These are phyloP conservation scores for Polysphondylium violaceum DNA, from an alignment of 78 protist genomes.

Conservation along the genomic window DNA sequence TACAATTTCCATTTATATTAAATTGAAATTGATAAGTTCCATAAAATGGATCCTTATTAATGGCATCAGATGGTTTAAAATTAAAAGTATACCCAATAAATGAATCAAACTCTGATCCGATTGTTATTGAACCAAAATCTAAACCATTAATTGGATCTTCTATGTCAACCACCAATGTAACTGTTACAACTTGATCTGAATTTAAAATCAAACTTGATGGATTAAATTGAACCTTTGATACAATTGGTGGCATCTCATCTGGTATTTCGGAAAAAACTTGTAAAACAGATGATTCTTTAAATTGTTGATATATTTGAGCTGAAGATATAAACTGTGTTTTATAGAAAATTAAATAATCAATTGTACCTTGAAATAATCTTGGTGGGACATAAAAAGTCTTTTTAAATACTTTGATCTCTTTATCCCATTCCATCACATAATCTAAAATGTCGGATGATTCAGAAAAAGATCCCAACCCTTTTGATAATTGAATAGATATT, in stretches of 20 bases:
- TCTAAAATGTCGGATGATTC: too few relatives aligned
- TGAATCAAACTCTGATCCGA: neutral
- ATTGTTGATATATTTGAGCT: too few relatives aligned
- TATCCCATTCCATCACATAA: too few relatives aligned
- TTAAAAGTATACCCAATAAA: neutral
- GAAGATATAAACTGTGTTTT: too few relatives aligned
- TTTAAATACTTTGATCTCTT: too few relatives aligned
- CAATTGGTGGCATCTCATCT: slow-evolving; percentile 12
- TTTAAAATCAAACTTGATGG: too few relatives aligned
- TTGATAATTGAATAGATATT: too few relatives aligned
- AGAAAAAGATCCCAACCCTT: too few relatives aligned
- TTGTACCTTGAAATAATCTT: neutral
- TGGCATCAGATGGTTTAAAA: neutral
- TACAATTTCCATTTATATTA: neutral
- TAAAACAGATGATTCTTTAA: too few relatives aligned
- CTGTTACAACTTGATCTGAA: too few relatives aligned
- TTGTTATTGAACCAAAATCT: neutral
- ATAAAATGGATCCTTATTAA: neutral
- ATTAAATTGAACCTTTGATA: neutral
- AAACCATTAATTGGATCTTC: neutral
- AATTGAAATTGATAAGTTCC: neutral
- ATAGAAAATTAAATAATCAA: too few relatives aligned
- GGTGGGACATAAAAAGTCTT: neutral
- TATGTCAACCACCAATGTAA: neutral
- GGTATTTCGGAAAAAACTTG: too few relatives aligned